Evolutionary conservation across 306 rosid species (phyloP), one percentile per base, ranked within the genome.

Genomic region (Gynostemma pentaphyllum): DNA sequence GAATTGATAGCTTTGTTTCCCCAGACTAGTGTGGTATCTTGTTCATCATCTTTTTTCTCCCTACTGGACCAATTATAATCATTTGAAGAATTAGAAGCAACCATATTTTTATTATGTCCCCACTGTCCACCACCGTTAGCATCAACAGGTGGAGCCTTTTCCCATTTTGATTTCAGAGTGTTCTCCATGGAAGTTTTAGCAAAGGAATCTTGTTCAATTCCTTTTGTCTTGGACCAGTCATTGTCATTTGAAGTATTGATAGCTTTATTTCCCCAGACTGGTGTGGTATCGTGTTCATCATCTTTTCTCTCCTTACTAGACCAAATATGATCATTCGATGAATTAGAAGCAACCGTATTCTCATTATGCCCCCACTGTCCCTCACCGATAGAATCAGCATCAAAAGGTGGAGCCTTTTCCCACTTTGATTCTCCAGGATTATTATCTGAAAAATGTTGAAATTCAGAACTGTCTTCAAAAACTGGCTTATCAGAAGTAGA

Each of bases 391-490:
- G 68, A 70, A 48, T 9, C 27, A 0, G 55, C 44, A 56, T 61
- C 55, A 37, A 53, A 46, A 65, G 72, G 18, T 41, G 73, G 68
- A 71, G 55, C 66, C 27, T 68, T 68, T 41, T 66, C 78, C 82
- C 78, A 73, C 22, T 42, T 77, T 22, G 78, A 77, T 27, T 65
- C 68, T 52, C 36, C 75, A 19, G 75, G 63, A 29, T 10, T 5
- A 15, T 68, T 63, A 12, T 74, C 80, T 2, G 44, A 45, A 49
- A 50, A 68, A 56, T 75, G 69, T 41, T 22, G 56, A 47, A 71
- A 53, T 41, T 86, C 92, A 48, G 62, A 62, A 50, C 70, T 30
- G 42, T 89, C 97, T 68, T 90, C 97, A 64, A 87, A 87, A 55
- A 80, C 78, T n/a, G 88, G 80, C 79, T 71, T 88, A 19, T 85